A percentile compares a stretch with the other conserved stretches of the same genome.
Evolutionary conservation across 78 protist genomes (phyloP).

Genomic region (Paulinella micropora): DNA sequence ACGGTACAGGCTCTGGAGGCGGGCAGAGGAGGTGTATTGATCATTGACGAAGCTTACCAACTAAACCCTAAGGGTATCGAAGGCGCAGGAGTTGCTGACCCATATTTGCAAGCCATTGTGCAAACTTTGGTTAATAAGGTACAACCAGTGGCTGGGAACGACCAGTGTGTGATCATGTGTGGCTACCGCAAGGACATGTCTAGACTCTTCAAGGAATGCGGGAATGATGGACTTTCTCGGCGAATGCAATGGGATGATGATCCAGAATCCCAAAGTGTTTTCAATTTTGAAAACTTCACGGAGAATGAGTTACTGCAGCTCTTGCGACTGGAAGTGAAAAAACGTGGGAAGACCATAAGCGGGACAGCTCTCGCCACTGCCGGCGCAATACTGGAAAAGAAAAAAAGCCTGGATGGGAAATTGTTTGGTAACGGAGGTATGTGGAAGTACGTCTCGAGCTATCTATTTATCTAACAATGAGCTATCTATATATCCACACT

Average conservation of each 20-base stretch:
- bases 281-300: not conserved
- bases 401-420: too few relatives aligned
- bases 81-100: too few relatives aligned
- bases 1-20: not conserved
- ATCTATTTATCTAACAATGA: too few relatives aligned
- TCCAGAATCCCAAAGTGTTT: too few relatives aligned
- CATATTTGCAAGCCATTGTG: not conserved
- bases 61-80: slow-evolving; percentile 9
- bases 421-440: too few relatives aligned
- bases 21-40: slow-evolving; percentile 3
- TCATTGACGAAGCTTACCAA: slow-evolving; percentile 43
- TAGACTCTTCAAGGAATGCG: not conserved
- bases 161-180: slow-evolving; percentile 12
- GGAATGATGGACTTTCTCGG: slow-evolving; percentile 36
- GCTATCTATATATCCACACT: too few relatives aligned
- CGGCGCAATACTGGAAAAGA: too few relatives aligned
- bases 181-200: slow-evolving; percentile 31
- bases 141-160: slow-evolving; percentile 19
- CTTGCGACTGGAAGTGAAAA: too few relatives aligned
- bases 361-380: too few relatives aligned
- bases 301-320: not conserved
- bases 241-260: slow-evolving; percentile 13
- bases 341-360: too few relatives aligned
- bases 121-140: slow-evolving; percentile 22
- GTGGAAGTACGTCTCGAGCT: too few relatives aligned